A percentile compares a stretch with the other conserved stretches of the same genome.
Evolutionary conservation across 192 early-diverging fungal genomes (phyloP).

Genomic region (Rhizoclosmatium globosum): DNA sequence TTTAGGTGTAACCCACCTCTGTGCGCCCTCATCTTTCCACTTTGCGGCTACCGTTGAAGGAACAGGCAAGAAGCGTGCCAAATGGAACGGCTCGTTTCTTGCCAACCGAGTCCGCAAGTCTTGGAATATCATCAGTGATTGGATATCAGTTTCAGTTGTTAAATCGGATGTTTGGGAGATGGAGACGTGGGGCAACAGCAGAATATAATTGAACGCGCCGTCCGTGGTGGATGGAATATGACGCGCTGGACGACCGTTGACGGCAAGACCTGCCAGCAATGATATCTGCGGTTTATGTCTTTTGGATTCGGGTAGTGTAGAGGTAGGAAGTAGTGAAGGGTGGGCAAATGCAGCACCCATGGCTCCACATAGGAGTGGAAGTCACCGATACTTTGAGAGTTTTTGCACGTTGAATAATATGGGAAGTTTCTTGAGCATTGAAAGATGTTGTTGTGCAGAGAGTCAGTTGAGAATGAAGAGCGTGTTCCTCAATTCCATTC

Average conservation of each 20-base stretch:
- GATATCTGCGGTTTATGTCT: neutral
- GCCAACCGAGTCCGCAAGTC: neutral
- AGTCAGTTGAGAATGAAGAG: conserved; percentile 8
- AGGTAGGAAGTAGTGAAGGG: neutral
- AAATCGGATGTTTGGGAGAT: neutral
- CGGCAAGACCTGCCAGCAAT: conserved; percentile 15
- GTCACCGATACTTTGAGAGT: neutral
- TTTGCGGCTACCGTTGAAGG: neutral
- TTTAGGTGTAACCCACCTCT: neutral
- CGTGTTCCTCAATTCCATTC: neutral
- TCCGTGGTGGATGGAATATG: neutral
- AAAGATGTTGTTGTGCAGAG: neutral
- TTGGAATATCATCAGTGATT: neutral
- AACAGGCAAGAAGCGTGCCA: conserved; percentile 11
- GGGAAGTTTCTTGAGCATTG: neutral
- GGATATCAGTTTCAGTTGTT: conserved; percentile 9
- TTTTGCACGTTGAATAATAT: conserved; percentile 23
- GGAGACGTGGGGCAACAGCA: conserved; percentile 11
- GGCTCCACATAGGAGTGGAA: conserved; percentile 15
- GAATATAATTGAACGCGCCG: conserved; percentile 25
- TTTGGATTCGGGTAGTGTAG: neutral
- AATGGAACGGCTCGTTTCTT: conserved; percentile 12
- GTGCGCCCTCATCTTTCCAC: neutral
- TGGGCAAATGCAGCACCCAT: conserved; percentile 19
- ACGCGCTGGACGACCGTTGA: conserved; percentile 17